Conservation (phyloP, 1,284 basidiomycete genomes). For the Flammula alnicola region DNA sequence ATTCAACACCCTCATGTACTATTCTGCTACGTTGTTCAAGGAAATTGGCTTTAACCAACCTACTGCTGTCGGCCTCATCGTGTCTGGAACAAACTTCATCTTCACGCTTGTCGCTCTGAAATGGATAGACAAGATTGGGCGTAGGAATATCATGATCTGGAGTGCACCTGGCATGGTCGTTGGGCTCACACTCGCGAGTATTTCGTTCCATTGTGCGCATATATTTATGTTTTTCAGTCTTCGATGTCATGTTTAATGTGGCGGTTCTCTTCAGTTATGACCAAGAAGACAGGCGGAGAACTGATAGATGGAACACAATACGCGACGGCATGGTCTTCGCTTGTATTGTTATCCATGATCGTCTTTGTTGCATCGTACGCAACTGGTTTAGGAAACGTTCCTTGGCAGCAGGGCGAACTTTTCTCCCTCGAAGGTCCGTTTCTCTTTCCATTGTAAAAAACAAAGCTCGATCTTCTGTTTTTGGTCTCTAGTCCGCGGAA, state of each 20-base stretch:
- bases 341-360: conserved; percentile 82
- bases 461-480: not conserved
- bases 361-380: conserved; percentile 85
- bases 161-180: conserved; percentile 81
- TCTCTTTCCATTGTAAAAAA: not conserved
- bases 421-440: conserved; percentile 70
- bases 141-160: conserved; percentile 77
- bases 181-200: conserved; percentile 70
- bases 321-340: conserved; percentile 64
- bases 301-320: conserved; percentile 70
- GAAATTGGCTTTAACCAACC: conserved; percentile 82
- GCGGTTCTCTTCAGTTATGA: conserved; percentile 56
- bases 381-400: conserved; percentile 76
- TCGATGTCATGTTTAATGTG: not conserved
- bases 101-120: conserved; percentile 84
- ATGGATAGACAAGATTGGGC: conserved; percentile 81
- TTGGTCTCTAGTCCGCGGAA: conserved; percentile 65
- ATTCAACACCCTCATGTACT: conserved; percentile 78
- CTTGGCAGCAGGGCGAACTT: conserved; percentile 88
- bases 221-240: not conserved
- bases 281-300: conserved; percentile 65
- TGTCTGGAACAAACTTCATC: conserved; percentile 81
- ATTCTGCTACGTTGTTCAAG: conserved; percentile 79
- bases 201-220: conserved; percentile 76
- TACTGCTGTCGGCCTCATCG: conserved; percentile 78